Base-by-base conservation (phyloP, 1,139 yeast species). In the Debaryomyces nepalensis region DNA sequence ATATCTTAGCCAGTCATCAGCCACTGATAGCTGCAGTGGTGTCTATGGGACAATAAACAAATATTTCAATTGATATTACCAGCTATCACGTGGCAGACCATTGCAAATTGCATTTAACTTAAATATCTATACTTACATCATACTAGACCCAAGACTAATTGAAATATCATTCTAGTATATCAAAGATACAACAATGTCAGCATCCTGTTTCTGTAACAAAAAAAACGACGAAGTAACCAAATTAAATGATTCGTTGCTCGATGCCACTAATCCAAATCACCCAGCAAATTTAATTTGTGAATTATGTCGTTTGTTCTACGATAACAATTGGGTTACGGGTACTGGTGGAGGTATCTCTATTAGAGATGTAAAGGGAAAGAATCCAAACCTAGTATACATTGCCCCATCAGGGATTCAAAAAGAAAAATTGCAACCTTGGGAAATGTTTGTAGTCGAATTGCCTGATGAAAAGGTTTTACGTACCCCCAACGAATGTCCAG, bases 401-500 rank as follows among this genome's bases (percentile, higher is more conserved):
- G 96, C 97, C 0, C 98, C 98, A 2, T 87, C 96, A 6, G 98
- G 98, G 1, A 96, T 91, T 5, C 97, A 91, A 60, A 91, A 91
- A 66, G 98, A 91, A 63, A 72, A 91, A 49, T 82, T 91, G 77
- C 68, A 75, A 40, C 96, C 96, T 2, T 77, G 79, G 56, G 90
- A 91, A 59, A 77, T 91, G 81, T 89, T 88, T 61, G 89, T 89
- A 11, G 83, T 84, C 67, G 82, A 84, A 47, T 62, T 74, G 15
- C 70, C 74, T 6, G 70, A 77, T n/a, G 70, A 74, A 39, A 72
- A 74, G 40, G 80, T 86, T 45, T 53, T 87, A 15, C 67, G 87
- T 31, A 71, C 73, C 8, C 97, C 97, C 1, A 66, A 73, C 33
- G 68, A 69, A 12, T 65, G 65, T 41, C 73, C 74, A 7, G 45